Conservation (phyloP, 2,329 filamentous ascomycete species). For the Diaporthe batatas region DNA sequence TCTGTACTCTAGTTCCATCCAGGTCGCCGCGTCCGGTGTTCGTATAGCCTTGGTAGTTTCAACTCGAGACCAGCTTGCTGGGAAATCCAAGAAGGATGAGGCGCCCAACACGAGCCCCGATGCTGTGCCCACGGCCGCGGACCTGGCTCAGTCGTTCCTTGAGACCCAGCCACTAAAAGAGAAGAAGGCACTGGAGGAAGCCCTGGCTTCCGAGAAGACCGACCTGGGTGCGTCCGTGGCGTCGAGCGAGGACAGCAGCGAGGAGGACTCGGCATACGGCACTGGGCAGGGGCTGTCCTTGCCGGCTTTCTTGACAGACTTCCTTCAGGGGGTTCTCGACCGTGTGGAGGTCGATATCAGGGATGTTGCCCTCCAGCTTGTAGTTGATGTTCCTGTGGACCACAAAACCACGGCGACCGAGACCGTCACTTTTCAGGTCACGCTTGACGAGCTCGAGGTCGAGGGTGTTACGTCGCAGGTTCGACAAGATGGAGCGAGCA, state of each 20-base stretch:
- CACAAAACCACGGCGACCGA: conserved; percentile 61
- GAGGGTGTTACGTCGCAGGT: conserved; percentile 71
- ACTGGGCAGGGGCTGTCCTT: conserved; percentile 78
- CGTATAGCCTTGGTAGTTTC: conserved; percentile 75
- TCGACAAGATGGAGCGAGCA: conserved; percentile 48
- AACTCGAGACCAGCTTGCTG: conserved; percentile 53
- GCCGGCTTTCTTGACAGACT: conserved; percentile 77
- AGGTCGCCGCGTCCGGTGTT: conserved; percentile 84
- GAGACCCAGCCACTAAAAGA: conserved; percentile 76
- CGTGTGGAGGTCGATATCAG: conserved; percentile 76
- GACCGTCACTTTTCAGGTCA: conserved; percentile 73
- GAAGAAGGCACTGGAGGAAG: conserved; percentile 76
- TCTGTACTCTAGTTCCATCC: conserved; percentile 86
- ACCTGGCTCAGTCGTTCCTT: conserved; percentile 84
- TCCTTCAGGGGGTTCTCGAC: conserved; percentile 81
- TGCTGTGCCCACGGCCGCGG: conserved; percentile 75
- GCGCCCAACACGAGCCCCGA: conserved; percentile 48
- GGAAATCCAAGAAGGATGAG: conserved; percentile 46
- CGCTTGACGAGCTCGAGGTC: conserved; percentile 73
- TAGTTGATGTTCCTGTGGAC: conserved; percentile 69
- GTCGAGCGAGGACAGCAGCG: conserved; percentile 70
- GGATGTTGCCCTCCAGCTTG: conserved; percentile 75
- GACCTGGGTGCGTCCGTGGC: conserved; percentile 72
- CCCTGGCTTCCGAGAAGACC: conserved; percentile 72
- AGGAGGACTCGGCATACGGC: conserved; percentile 73